A percentile compares a stretch with the other conserved stretches of the same genome.
Evolutionary conservation across 2,329 filamentous ascomycete species (phyloP).

Genomic region (Sporothrix variecibatus): DNA sequence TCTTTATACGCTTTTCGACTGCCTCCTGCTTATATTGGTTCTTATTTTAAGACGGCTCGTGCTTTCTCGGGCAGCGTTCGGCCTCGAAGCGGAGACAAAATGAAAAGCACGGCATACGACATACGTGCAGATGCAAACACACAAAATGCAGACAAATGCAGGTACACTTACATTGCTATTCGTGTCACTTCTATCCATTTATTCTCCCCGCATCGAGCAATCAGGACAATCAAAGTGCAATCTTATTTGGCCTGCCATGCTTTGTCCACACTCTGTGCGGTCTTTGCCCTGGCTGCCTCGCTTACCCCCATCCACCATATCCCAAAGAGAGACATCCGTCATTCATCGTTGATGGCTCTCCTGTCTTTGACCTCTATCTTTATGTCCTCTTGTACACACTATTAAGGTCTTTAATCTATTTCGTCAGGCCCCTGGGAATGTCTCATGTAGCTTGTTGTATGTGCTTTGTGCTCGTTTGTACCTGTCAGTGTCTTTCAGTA

Average conservation of each 20-base stretch:
- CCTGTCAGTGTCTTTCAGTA: not conserved
- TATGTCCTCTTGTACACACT: not conserved
- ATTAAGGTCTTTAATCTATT: slow-evolving; percentile 4
- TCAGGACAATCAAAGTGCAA: not conserved
- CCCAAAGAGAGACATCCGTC: not conserved
- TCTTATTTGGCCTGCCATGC: not conserved
- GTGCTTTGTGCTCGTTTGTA: not conserved
- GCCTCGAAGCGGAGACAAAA: slow-evolving; percentile 12
- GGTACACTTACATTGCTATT: not conserved
- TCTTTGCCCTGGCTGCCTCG: not conserved
- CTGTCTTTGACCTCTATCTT: not conserved
- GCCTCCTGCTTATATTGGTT: not conserved
- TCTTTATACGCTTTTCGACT: not conserved
- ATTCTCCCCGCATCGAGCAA: not conserved
- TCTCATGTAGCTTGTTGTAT: not conserved
- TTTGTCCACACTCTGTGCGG: not conserved
- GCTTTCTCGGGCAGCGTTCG: not conserved
- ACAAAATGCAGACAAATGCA: not conserved
- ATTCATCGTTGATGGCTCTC: not conserved
- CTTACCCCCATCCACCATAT: not conserved
- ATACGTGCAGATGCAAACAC: not conserved
- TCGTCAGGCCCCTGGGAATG: not conserved
- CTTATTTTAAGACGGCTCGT: not conserved
- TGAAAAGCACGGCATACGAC: slow-evolving; percentile 9
- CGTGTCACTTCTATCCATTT: not conserved